Conservation (phyloP, 176 grass and related monocot species). For the Cymbopogon citratus region DNA sequence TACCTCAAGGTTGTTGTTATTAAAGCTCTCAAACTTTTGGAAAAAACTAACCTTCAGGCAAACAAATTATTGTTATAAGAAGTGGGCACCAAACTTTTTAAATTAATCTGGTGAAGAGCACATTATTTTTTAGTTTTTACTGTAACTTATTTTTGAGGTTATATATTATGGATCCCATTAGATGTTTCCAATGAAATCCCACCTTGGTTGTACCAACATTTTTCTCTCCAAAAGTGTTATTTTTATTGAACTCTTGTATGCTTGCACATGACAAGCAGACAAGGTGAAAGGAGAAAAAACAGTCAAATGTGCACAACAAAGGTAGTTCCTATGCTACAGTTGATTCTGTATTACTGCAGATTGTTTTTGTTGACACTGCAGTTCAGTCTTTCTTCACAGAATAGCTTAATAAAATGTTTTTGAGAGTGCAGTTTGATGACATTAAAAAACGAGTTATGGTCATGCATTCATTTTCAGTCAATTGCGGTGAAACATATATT, state of each 20-base stretch:
- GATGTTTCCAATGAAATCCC: neutral
- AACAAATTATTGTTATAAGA: neutral
- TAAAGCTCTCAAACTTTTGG: neutral
- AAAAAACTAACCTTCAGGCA: neutral
- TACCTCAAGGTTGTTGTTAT: neutral
- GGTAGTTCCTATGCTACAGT: neutral
- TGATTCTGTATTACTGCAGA: neutral
- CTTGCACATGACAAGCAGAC: neutral
- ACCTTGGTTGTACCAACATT: neutral
- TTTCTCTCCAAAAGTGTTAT: neutral
- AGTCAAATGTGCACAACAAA: neutral
- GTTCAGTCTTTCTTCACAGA: neutral
- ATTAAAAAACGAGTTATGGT: neutral
- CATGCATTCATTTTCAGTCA: constrained; percentile 13
- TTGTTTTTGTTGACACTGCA: neutral
- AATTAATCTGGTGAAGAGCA: neutral
- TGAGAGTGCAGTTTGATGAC: neutral
- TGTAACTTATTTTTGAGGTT: neutral
- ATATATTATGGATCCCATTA: neutral
- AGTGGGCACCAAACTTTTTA: neutral
- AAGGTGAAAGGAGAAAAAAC: neutral
- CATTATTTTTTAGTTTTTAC: neutral
- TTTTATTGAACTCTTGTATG: neutral
- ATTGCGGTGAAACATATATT: neutral
- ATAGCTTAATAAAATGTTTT: neutral